Evolutionary conservation across 208 protist species (phyloP), one percentile per base, ranked within the genome.

Genomic region (Naegleria fowleri): DNA sequence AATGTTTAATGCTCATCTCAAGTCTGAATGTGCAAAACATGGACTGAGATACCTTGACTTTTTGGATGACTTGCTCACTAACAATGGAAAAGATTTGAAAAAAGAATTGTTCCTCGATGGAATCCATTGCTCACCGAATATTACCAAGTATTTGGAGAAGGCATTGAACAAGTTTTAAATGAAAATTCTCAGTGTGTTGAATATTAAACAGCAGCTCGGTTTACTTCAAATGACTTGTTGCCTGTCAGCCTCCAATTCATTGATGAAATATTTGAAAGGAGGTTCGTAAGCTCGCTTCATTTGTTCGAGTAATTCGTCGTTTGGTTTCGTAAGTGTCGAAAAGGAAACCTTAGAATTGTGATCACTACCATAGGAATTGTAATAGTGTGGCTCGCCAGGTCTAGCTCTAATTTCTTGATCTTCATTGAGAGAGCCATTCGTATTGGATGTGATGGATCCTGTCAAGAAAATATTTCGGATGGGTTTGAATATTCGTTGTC

Each of bases 91-190:
- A 0, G 11, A 0, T 29, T 38, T 93, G 22, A 90, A 84, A 25
- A 40, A 55, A 22, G 36, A 93, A 52, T 93, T 92, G 38, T 5
- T 33, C 3, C n/a, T 93, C 5, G 92, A 93, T 75, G 92, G 92
- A 16, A 93, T 92, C 6, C 92, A 93, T 84, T 38, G 75, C 5
- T 13, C 92, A 51, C 58, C 91, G 19, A 43, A 52, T 11, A 52
- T 88, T 67, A 36, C 38, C n/a, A 33, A 25, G 38, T 48, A 67
- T 22, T n/a, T 90, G 33, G 52, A 90, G 48, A 51, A 79, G 7
- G 51, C 29, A 48, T n/a, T 90, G 3, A 90, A 90, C 43, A 79
- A 90, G 33, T 88, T 58, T 41, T 43, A n/a, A n/a, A n/a, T n/a
- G n/a, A n/a, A 83, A 83, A 58, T 22, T 58, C 16, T 22, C 6